Conservation (phyloP, 495 filamentous ascomycete species). For the Trichoderma orchidacearum region DNA sequence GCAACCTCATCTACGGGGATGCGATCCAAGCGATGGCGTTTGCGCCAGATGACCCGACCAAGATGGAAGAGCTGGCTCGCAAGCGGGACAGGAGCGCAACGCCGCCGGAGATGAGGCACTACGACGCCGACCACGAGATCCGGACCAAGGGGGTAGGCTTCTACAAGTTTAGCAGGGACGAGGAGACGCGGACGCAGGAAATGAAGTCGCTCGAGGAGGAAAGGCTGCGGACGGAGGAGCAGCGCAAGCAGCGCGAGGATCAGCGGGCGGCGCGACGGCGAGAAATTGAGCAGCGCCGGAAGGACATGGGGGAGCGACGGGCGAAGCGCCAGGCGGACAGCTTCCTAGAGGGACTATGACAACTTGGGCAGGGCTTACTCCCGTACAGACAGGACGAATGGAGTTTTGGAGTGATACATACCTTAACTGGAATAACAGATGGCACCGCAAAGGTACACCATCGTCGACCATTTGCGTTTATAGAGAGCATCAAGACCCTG, state of each 20-base stretch:
- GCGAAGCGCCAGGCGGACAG: conserved; percentile 55
- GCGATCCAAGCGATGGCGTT: conserved; percentile 74
- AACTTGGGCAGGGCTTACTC: conserved; percentile 5
- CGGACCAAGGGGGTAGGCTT: conserved; percentile 83
- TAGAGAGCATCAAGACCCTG: too few relatives aligned
- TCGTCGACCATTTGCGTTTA: too few relatives aligned
- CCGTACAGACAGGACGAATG: too few relatives aligned
- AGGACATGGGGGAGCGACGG: conserved; percentile 39
- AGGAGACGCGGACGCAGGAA: conserved; percentile 47
- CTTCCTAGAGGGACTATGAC: conserved; percentile 43
- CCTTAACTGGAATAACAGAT: too few relatives aligned
- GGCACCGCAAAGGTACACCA: too few relatives aligned
- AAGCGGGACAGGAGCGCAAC: conserved; percentile 63
- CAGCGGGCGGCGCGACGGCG: conserved; percentile 21
- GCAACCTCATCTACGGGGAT: conserved; percentile 68
- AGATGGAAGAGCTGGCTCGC: conserved; percentile 60
- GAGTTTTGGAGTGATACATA: not conserved
- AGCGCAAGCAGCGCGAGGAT: conserved; percentile 40
- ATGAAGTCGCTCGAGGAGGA: conserved; percentile 60
- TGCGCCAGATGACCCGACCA: conserved; percentile 43
- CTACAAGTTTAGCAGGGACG: conserved; percentile 68
- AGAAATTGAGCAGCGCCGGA: conserved; percentile 40
- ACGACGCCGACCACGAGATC: conserved; percentile 70
- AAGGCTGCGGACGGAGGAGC: conserved; percentile 52
- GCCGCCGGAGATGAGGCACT: conserved; percentile 67